phyloP scores from a whole-genome alignment of 2,329 filamentous ascomycete genomes.

The Penicillium griseofulvum region DNA sequence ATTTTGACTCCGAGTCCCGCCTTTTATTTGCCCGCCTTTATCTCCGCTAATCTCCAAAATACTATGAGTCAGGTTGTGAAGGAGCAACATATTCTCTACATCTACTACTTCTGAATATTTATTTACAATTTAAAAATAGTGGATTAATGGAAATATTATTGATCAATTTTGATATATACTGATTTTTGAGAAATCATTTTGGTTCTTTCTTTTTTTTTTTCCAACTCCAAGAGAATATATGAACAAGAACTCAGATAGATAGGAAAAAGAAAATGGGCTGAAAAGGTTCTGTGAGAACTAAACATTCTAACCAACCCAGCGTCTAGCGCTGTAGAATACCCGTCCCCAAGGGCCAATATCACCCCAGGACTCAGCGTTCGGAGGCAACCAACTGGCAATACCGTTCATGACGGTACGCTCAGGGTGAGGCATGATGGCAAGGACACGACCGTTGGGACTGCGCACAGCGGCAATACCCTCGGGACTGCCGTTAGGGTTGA shows the following conservation, averaged over 20 bases:
- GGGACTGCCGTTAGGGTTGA: slow-evolving; percentile 84
- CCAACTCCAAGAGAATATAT: slow-evolving; percentile 20
- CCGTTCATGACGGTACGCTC: slow-evolving; percentile 83
- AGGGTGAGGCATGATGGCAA: slow-evolving; percentile 92
- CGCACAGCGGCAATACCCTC: slow-evolving; percentile 77
- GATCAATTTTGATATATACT: not conserved
- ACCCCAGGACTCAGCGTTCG: slow-evolving; percentile 66
- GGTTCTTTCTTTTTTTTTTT: slow-evolving; percentile 15
- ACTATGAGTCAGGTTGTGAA: no score
- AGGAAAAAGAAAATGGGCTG: not conserved
- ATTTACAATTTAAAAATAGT: no score
- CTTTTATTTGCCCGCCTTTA: no score
- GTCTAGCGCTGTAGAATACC: slow-evolving; percentile 81
- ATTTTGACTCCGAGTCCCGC: no score
- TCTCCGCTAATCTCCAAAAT: no score
- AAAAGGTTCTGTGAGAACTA: slow-evolving; percentile 3
- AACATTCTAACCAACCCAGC: slow-evolving; percentile 68
- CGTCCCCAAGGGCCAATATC: slow-evolving; percentile 81
- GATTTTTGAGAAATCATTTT: slow-evolving; percentile 10
- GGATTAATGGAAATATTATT: no score
- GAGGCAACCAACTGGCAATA: slow-evolving; percentile 71
- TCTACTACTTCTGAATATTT: no score
- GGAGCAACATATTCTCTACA: no score
- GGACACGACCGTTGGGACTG: slow-evolving; percentile 72
- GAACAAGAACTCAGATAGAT: slow-evolving; percentile 11